Percentiles rank a stretch among this genome's conserved stretches.
Evolutionary conservation across 2,329 filamentous ascomycete genomes (phyloP).

Genomic region (Cytospora piceicola): DNA sequence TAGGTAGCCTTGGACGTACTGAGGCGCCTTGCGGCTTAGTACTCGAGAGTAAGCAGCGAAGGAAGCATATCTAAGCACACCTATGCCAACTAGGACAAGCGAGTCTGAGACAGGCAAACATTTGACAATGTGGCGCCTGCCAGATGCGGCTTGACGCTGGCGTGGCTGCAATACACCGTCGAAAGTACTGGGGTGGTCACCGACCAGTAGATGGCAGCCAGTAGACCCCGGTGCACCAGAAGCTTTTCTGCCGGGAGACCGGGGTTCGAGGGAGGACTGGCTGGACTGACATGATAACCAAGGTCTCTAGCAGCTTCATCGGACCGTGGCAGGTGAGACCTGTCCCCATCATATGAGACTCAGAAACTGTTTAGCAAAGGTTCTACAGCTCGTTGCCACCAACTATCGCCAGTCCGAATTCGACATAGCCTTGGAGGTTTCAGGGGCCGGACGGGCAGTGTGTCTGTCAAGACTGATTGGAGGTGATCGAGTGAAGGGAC

Average conservation of each 20-base stretch:
- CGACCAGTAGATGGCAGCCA: background rate
- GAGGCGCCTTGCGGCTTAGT: background rate
- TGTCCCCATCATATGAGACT: background rate
- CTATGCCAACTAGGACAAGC: background rate
- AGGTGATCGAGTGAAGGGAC: background rate
- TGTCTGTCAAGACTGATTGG: background rate
- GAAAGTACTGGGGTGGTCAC: background rate
- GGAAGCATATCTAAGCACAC: background rate
- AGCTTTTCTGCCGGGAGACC: too few species aligned
- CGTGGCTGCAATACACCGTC: background rate
- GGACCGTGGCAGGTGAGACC: background rate
- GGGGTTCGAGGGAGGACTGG: background rate
- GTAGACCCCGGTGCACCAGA: background rate
- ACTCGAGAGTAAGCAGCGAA: background rate
- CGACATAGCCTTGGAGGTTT: background rate
- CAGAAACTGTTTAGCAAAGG: background rate
- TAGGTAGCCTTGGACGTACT: too few species aligned
- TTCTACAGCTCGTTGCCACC: background rate
- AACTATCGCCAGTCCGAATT: background rate
- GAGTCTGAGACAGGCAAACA: background rate
- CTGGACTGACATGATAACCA: background rate
- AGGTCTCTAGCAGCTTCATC: background rate
- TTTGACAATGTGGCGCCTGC: background rate
- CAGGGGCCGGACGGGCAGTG: background rate
- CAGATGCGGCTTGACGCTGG: constrained; percentile 1